Percentiles rank a stretch among this genome's conserved stretches.
Evolutionary conservation across 352 stramenopile genomes (phyloP).

Genomic region (Plasmopara viticola): DNA sequence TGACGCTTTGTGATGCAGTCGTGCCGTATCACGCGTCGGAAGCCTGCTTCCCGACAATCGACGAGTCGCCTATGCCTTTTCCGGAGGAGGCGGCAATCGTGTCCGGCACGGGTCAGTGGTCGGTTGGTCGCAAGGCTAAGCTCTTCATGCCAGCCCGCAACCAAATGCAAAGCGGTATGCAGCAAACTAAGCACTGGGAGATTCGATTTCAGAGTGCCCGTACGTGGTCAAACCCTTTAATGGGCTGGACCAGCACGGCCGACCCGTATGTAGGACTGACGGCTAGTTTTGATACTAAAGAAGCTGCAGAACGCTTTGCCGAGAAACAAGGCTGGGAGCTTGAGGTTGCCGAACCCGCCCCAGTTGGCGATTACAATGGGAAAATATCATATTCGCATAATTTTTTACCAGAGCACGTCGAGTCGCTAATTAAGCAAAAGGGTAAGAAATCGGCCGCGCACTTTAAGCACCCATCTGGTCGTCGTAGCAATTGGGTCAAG

Average conservation of each 20-base stretch:
- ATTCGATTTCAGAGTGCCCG: slow-evolving; percentile 66
- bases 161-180: slow-evolving; percentile 81
- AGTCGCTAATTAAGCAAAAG: slow-evolving; percentile 73
- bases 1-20: slow-evolving; percentile 28
- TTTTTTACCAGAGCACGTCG: slow-evolving; percentile 68
- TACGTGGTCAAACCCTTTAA: slow-evolving; percentile 91
- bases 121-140: slow-evolving; percentile 53
- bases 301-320: slow-evolving; percentile 70
- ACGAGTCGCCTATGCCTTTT: slow-evolving; percentile 48
- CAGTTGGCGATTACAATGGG: slow-evolving; percentile 57
- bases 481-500: slow-evolving; percentile 84
- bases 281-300: slow-evolving; percentile 86
- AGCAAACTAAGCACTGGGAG: slow-evolving; percentile 83
- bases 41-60: slow-evolving; percentile 37
- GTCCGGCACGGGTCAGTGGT: slow-evolving; percentile 59
- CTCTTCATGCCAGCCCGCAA: slow-evolving; percentile 73
- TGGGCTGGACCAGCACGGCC: slow-evolving; percentile 90
- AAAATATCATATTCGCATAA: slow-evolving; percentile 86
- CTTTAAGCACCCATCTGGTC: slow-evolving; percentile 70
- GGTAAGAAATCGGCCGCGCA: slow-evolving; percentile 70
- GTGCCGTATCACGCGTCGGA: slow-evolving; percentile 57
- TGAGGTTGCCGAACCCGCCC: slow-evolving; percentile 73
- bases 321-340: slow-evolving; percentile 88
- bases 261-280: slow-evolving; percentile 84
- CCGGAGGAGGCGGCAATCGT: slow-evolving; percentile 59